phyloP scores from a whole-genome alignment of 2,329 filamentous ascomycete species.

The Curvularia verruculosa region DNA sequence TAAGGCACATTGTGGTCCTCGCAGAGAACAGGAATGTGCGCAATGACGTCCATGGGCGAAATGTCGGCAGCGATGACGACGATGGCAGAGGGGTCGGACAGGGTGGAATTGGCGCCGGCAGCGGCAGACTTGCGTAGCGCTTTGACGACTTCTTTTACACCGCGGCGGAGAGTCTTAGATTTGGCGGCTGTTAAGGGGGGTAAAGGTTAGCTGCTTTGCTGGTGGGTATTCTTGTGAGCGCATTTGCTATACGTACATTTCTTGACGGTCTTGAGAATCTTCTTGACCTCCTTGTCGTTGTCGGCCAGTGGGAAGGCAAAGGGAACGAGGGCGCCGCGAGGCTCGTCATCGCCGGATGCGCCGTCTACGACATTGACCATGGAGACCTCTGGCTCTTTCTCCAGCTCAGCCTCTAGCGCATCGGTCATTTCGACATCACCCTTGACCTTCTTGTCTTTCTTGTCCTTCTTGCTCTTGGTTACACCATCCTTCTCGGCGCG shows the following conservation, averaged over 20 bases:
- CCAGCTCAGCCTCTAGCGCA: slow-evolving; percentile 61
- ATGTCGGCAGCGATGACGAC: slow-evolving; percentile 97
- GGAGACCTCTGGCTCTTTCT: slow-evolving; percentile 65
- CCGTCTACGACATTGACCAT: slow-evolving; percentile 50
- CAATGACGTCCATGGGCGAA: slow-evolving; percentile 98
- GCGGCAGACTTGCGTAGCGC: slow-evolving; percentile 88
- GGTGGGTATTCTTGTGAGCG: slow-evolving; percentile 15
- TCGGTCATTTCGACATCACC: slow-evolving; percentile 59
- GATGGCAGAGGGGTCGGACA: slow-evolving; percentile 68
- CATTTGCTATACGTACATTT: slow-evolving; percentile 55
- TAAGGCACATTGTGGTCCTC: slow-evolving; percentile 98
- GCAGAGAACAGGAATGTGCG: slow-evolving; percentile 95
- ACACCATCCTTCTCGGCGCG: slow-evolving; percentile 51
- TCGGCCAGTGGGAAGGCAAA: slow-evolving; percentile 83
- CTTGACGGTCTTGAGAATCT: slow-evolving; percentile 69
- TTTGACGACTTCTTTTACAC: slow-evolving; percentile 99
- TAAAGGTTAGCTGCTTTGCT: not conserved
- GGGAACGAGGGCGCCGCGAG: slow-evolving; percentile 69
- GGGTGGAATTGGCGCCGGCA: slow-evolving; percentile 65
- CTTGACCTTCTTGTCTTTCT: slow-evolving; percentile 73
- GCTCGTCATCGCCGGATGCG: slow-evolving; percentile 53
- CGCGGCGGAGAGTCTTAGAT: slow-evolving; percentile 93
- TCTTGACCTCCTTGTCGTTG: slow-evolving; percentile 71
- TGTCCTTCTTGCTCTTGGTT: slow-evolving; percentile 61
- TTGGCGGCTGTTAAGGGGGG: slow-evolving; percentile 74